Conservation (phyloP, 306 rosid genomes). For the Crataegus laevigata region DNA sequence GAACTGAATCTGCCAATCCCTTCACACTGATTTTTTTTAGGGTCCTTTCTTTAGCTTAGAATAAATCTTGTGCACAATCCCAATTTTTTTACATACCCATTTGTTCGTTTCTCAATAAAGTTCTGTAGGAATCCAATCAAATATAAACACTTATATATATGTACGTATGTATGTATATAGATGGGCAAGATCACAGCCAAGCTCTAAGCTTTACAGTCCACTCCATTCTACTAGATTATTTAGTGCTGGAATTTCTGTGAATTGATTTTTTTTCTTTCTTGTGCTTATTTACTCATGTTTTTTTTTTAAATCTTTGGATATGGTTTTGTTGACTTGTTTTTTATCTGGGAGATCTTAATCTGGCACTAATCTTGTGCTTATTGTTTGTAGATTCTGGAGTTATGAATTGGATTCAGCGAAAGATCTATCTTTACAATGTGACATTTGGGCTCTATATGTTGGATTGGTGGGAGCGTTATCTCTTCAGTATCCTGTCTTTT, state of each 20-base stretch:
- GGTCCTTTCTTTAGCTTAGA: neutral
- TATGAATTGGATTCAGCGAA: conserved; percentile 90
- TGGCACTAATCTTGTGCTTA: neutral
- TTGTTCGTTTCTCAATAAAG: neutral
- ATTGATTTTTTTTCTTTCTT: neutral
- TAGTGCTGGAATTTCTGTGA: neutral
- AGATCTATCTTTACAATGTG: conserved; percentile 81
- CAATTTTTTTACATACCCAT: neutral
- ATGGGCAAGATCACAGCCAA: neutral
- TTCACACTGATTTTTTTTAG: too few species aligned
- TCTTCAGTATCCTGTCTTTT: conserved; percentile 71
- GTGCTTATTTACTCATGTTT: neutral
- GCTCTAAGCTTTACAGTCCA: neutral
- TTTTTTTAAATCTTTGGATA: neutral
- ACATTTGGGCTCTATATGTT: conserved; percentile 94
- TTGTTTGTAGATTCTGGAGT: conserved; percentile 16
- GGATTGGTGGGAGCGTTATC: conserved; percentile 95
- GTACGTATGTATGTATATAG: neutral
- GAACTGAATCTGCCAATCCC: neutral
- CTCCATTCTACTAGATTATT: neutral
- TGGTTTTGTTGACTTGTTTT: neutral
- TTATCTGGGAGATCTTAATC: neutral
- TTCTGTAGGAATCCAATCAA: neutral
- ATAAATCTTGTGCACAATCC: neutral
- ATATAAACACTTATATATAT: too few species aligned